phyloP scores from a whole-genome alignment of 352 stramenopile species.

The Peronospora belbahrii region DNA sequence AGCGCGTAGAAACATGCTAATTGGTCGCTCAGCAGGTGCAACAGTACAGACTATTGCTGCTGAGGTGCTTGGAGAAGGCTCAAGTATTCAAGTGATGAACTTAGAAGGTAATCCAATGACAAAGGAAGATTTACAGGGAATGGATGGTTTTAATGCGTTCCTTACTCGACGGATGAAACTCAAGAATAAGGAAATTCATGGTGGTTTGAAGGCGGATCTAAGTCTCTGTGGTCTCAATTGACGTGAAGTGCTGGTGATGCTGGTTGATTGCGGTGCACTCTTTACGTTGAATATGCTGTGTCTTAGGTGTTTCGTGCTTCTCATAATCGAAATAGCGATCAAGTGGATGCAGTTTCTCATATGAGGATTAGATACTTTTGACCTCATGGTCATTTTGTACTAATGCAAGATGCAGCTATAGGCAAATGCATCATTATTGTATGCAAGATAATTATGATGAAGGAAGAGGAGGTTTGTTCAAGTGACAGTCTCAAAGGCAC shows the following conservation, averaged over 20 bases:
- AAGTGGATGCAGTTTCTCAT: slow-evolving; percentile 40
- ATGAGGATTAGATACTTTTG: too few relatives aligned
- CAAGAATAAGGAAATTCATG: slow-evolving; percentile 86
- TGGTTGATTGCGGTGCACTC: too few relatives aligned
- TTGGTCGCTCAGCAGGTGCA: slow-evolving; percentile 8
- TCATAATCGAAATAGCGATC: slow-evolving; percentile 38
- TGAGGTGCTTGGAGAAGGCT: slow-evolving; percentile 42
- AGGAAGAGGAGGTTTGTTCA: too few relatives aligned
- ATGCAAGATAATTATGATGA: too few relatives aligned
- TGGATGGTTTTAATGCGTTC: slow-evolving; percentile 75
- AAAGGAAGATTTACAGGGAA: slow-evolving; percentile 67
- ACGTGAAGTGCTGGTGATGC: not conserved
- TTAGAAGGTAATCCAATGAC: slow-evolving; percentile 74
- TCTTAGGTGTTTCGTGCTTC: slow-evolving; percentile 13
- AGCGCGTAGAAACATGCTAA: slow-evolving; percentile 46
- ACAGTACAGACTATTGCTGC: slow-evolving; percentile 42
- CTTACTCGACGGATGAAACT: slow-evolving; percentile 61
- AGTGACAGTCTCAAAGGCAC: too few relatives aligned
- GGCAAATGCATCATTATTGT: too few relatives aligned
- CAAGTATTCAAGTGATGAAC: slow-evolving; percentile 75
- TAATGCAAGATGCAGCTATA: slow-evolving; percentile 34
- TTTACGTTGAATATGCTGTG: slow-evolving; percentile 6
- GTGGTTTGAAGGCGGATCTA: slow-evolving; percentile 64
- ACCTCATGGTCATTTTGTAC: slow-evolving; percentile 42
- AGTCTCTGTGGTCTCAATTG: slow-evolving; percentile 78